A percentile compares a stretch with the other conserved stretches of the same genome.
Conservation (phyloP, 257 asterid genomes). For the Ballota nigra region DNA sequence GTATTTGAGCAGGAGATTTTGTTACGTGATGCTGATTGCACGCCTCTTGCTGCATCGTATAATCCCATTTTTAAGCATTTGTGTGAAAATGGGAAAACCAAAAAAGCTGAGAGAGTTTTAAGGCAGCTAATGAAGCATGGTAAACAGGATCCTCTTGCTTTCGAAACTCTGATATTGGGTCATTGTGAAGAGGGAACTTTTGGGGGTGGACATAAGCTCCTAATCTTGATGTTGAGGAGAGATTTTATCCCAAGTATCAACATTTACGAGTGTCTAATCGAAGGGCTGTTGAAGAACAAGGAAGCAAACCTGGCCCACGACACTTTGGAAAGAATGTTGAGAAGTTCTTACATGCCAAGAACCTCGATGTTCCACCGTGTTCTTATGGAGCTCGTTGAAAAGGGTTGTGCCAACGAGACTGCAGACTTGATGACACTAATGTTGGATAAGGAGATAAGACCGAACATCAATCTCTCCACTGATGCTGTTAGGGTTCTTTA, state of each 20-base stretch:
- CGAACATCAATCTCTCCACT: slow-evolving; percentile 56
- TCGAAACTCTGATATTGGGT: slow-evolving; percentile 63
- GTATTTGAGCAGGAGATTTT: slow-evolving; percentile 21
- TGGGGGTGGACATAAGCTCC: slow-evolving; percentile 50
- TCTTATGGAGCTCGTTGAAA: slow-evolving; percentile 48
- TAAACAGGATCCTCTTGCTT: slow-evolving; percentile 59
- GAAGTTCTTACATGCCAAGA: slow-evolving; percentile 51
- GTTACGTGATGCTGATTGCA: slow-evolving; percentile 40
- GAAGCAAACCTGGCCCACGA: slow-evolving; percentile 52
- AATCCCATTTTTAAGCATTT: slow-evolving; percentile 62
- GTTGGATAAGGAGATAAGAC: slow-evolving; percentile 62
- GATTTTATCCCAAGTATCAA: slow-evolving; percentile 47
- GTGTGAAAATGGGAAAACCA: slow-evolving; percentile 53
- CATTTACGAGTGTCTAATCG: slow-evolving; percentile 55
- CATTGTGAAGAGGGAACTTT: slow-evolving; percentile 60
- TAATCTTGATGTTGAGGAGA: slow-evolving; percentile 71
- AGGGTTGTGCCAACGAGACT: slow-evolving; percentile 51
- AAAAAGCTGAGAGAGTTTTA: slow-evolving; percentile 68
- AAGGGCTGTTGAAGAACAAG: slow-evolving; percentile 45
- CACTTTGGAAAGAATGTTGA: slow-evolving; percentile 62
- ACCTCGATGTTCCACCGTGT: slow-evolving; percentile 56
- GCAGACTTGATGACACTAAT: slow-evolving; percentile 52
- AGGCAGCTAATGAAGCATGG: slow-evolving; percentile 74
- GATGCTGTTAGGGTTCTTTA: slow-evolving; percentile 49
- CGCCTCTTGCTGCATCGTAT: slow-evolving; percentile 68